phyloP scores from a whole-genome alignment of 1,284 basidiomycete genomes.

The Sporisorium exsertum region DNA sequence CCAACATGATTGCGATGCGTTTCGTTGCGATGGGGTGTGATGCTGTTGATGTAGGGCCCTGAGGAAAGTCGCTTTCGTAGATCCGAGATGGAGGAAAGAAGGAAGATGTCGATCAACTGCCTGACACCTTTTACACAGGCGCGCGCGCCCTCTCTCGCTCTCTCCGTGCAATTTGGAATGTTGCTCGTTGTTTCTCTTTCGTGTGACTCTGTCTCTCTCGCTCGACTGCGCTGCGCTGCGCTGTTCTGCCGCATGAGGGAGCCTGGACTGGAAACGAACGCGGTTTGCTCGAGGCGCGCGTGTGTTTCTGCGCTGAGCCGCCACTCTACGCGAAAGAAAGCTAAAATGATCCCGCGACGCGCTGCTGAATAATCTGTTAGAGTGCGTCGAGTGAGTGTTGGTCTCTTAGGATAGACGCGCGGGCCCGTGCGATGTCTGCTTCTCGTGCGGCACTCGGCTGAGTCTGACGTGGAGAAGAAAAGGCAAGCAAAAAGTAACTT shows the following conservation, averaged over 20 bases:
- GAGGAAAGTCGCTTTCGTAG: background rate
- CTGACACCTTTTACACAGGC: background rate
- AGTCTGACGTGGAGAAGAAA: background rate
- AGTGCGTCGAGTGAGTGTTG: slow-evolving; percentile 2
- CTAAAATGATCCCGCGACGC: slow-evolving; percentile 3
- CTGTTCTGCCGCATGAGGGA: background rate
- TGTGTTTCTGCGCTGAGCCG: background rate
- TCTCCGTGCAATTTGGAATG: background rate
- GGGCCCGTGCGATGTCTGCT: background rate
- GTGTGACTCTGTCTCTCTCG: background rate
- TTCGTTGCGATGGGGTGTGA: background rate
- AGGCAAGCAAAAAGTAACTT: background rate
- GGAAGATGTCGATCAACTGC: slow-evolving; percentile 4
- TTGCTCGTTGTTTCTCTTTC: background rate
- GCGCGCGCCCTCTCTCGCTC: background rate
- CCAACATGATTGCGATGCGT: slow-evolving; percentile 50
- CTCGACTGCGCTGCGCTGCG: slow-evolving; percentile 3
- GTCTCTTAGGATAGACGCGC: slow-evolving; percentile 6
- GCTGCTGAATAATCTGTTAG: slow-evolving; percentile 9
- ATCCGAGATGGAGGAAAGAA: background rate
- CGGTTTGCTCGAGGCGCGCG: slow-evolving; percentile 6
- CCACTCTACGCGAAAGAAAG: slow-evolving; percentile 13
- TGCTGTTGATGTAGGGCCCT: background rate
- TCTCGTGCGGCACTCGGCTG: slow-evolving; percentile 14
- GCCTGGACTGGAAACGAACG: background rate